Evolutionary conservation across 768 basidiomycete genomes (phyloP), one percentile per base, ranked within the genome.

Genomic region (Clitopilus hobsonii): DNA sequence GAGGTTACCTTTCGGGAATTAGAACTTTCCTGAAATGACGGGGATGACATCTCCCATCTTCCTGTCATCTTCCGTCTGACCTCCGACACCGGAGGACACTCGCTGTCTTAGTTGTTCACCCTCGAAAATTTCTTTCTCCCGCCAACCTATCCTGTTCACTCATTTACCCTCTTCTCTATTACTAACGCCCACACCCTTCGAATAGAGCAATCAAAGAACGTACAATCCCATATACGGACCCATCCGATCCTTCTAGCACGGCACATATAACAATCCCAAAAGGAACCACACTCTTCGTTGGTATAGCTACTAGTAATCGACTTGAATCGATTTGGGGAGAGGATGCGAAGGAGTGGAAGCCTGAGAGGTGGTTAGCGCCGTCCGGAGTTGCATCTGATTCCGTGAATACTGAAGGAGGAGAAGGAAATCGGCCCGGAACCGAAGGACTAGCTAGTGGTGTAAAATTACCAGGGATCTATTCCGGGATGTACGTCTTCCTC

Each of bases 321-420:
- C 66, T 80, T 18, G 73, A 76, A 57, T 71, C 72, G 5, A 61
- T 83, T 0, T 83, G 81, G 83, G 83, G 83, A 8, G 52, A 63
- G 13, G 72, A 74, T 50, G 73, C 74, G 6, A 69, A 71, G 38
- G 70, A 79, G 53, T 84, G 82, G 81, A 76, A 73, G 45, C 82
- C 83, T 4, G 74, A 79, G 55, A 67, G 83, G 41, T 84, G 82
- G 82, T 57, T 83, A 1, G 54, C 52, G 3, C 54, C 63, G 2
- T 20, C 63, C 59, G 4, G 60, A 48, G 25, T 38, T n/a, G n/a
- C n/a, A n/a, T n/a, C n/a, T n/a, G n/a, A n/a, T n/a, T n/a, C n/a
- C n/a, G n/a, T n/a, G n/a, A n/a, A n/a, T n/a, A n/a, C n/a, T n/a
- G n/a, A n/a, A n/a, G n/a, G n/a, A n/a, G n/a, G n/a, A n/a, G n/a